These are phyloP conservation scores for Diplodia seriata DNA, from an alignment of 2,329 filamentous ascomycete genomes.

Conservation along the genomic window DNA sequence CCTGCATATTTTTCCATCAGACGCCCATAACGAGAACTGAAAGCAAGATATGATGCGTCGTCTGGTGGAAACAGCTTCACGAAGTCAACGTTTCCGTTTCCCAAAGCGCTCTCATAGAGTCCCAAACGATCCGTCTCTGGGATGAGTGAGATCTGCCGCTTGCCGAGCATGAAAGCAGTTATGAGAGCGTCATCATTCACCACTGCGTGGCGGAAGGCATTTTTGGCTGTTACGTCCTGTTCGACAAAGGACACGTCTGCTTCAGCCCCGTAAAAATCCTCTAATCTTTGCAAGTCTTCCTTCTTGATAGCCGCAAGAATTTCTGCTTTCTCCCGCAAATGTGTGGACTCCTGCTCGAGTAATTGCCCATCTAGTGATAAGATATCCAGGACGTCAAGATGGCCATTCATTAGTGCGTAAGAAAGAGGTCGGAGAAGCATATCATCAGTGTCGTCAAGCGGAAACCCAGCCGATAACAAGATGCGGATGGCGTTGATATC, in stretches of 20 bases:
- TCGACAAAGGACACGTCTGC: neutral
- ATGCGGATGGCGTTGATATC: neutral
- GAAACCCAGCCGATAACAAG: neutral
- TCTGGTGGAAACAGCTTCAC: too few species aligned
- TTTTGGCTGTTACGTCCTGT: neutral
- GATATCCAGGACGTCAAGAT: neutral
- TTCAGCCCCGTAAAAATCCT: neutral
- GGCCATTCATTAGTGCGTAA: neutral
- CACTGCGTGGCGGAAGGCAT: neutral
- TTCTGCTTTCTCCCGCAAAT: neutral
- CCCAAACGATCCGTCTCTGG: too few species aligned
- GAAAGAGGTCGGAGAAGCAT: neutral
- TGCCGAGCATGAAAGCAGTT: neutral
- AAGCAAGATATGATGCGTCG: too few species aligned
- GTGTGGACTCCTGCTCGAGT: neutral
- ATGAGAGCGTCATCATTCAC: neutral
- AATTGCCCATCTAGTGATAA: neutral
- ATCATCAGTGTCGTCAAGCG: neutral
- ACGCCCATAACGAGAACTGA: too few species aligned
- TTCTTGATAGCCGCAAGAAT: neutral
- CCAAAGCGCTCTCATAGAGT: too few species aligned
- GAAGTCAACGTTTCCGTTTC: neutral
- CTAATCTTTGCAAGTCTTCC: neutral
- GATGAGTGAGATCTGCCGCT: too few species aligned
- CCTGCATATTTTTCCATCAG: too few species aligned